Base-by-base conservation (phyloP, 2,329 filamentous ascomycete genomes). In the Monosporascus sp. region DNA sequence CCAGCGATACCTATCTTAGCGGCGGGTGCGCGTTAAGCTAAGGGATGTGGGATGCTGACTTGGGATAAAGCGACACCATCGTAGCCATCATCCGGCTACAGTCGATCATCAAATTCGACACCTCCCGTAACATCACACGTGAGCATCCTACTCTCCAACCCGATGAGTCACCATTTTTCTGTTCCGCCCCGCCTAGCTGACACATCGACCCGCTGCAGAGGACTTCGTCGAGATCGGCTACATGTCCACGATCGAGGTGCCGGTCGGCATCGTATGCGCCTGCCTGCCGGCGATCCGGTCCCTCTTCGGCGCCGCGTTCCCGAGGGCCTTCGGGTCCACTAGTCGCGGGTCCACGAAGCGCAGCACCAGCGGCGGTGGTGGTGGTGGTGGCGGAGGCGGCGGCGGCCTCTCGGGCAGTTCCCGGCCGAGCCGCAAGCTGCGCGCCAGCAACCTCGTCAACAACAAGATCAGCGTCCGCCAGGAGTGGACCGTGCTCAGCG, bases 211-310 rank as follows among this genome's bases (percentile, higher is more conserved):
- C 31, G 9, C 11, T 3, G 52, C 49, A 22, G 47, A 50, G 51
- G 54, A 56, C 49, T 53, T 50, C 37, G 51, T 53, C 20, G 51
- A 49, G n/a, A 52, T 56, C 11, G 51, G 51, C 11, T 47, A 51
- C 31, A 61, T 59, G 60, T 60, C 58, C 11, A 63, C 58, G 9
- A 59, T 63, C 41, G 60, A 63, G 37, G 55, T 60, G 11, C 55
- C 54, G 2, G 58, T 60, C 5, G 59, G 60, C 24, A 48, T 61
- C 35, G 51, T 58, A 18, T 63, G 60, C 41, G 58, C 59, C 3
- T 60, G 60, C 50, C 55, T 63, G 52, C 60, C 59, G 9, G 58
- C 60, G 6, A 55, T 61, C 17, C 55, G 60, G 22, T 54, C 58
- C 3, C 51, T 61, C 37, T 38, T 56, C n/a, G 53, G 53, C 47